Base-by-base conservation (phyloP, 495 filamentous ascomycete species). In the Bacidia gigantensis region DNA sequence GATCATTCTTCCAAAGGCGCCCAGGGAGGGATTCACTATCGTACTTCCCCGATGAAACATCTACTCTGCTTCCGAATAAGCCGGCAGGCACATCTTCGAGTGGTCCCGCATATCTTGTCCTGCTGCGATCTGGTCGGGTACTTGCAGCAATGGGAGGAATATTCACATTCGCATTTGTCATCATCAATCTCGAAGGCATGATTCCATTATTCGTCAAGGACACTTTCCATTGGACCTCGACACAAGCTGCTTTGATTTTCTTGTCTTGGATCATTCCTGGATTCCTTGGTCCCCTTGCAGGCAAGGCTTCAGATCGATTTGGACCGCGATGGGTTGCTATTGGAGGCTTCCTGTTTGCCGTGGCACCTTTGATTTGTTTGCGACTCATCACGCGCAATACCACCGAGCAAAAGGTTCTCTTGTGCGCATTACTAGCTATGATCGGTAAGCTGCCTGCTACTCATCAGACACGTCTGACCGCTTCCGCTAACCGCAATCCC, bases 181-280 rank as follows among this genome's bases (percentile, higher is more conserved):
- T 80, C 62, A 78, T 80, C 17, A 52, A 63, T 12, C 77, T 82
- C 56, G 80, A 82, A 62, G 69, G 72, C 26, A 71, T 78, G 2
- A 64, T 89, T 10, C 80, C 87, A 10, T 65, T 88, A 3, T 81
- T 78, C 53, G 80, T 84, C 11, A 69, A 78, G 54, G 61, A 68
- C 0, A 72, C 65, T 3, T 88, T 87, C 56, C 56, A 67, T 54
- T 89, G 82, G 80, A 70, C 72, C 38, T 75, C 84, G 1, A 73
- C 75, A 0, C 82, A 80, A 11, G 82, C 84, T 20, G 86, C 83
- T 1, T 63, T 92, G 17, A 67, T 85, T 11, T 89, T 89, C 63
- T 72, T 89, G 2, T 75, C 81, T 3, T 54, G 84, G 29, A 76
- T 83, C 51, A 58, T 86, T n/a, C 82, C 83, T 0, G 74, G 76